Conservation (phyloP, 108 stramenopile species). For the Skeletonema menzelii region DNA sequence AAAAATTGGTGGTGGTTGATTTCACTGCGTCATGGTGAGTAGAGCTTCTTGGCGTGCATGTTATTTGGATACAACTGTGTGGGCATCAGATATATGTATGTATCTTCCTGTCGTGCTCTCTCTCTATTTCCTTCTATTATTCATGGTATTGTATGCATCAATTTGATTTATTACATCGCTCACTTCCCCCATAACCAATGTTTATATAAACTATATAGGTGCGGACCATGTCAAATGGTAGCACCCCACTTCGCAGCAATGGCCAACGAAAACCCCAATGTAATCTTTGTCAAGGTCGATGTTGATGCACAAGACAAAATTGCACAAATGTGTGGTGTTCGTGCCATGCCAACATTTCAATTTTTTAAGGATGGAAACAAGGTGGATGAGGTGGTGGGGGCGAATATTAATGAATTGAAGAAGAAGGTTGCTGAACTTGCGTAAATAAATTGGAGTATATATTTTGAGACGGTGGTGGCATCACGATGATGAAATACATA, state of each 20-base stretch:
- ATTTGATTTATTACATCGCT: too few species aligned
- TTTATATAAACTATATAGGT: slow-evolving; percentile 23
- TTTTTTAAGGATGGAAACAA: slow-evolving; percentile 79
- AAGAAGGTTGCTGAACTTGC: slow-evolving; percentile 21
- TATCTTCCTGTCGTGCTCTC: background rate
- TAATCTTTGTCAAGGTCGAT: slow-evolving; percentile 86
- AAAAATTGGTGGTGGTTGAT: slow-evolving; percentile 80
- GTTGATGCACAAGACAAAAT: slow-evolving; percentile 82
- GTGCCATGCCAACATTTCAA: slow-evolving; percentile 93
- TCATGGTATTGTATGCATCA: too few species aligned
- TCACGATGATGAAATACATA: too few species aligned
- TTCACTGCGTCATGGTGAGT: slow-evolving; percentile 89
- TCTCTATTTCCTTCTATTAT: background rate
- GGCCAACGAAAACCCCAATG: slow-evolving; percentile 60
- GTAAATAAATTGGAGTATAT: background rate
- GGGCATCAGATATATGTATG: background rate
- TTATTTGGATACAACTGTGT: too few species aligned
- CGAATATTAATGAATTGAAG: slow-evolving; percentile 48
- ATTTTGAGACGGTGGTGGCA: too few species aligned
- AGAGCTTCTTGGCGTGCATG: too few species aligned
- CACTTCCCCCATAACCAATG: too few species aligned
- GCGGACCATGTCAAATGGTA: slow-evolving; percentile 83
- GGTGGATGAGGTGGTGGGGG: slow-evolving; percentile 79
- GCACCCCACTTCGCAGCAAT: slow-evolving; percentile 79
- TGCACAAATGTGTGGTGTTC: slow-evolving; percentile 62